A percentile compares a stretch with the other conserved stretches of the same genome.
phyloP scores from a whole-genome alignment of 2,329 filamentous ascomycete species.

The Hysterium pulicare region DNA sequence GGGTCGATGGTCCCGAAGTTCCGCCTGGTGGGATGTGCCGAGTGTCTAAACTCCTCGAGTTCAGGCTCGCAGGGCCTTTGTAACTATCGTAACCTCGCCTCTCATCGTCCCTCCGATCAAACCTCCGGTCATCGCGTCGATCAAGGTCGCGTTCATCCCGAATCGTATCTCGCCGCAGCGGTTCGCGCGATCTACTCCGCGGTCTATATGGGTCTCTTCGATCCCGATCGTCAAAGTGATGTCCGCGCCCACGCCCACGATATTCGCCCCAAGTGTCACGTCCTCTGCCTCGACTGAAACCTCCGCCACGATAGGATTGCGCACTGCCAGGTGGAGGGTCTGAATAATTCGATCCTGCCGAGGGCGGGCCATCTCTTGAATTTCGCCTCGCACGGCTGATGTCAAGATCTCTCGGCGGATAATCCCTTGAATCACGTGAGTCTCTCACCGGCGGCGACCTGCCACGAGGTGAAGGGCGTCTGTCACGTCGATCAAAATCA shows the following conservation, averaged over 20 bases:
- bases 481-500: constrained; percentile 53
- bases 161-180: constrained; percentile 42
- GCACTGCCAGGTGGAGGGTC: constrained; percentile 60
- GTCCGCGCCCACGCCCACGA: constrained; percentile 44
- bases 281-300: constrained; percentile 50
- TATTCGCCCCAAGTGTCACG: constrained; percentile 38
- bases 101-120: constrained; percentile 44
- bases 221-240: constrained; percentile 49
- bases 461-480: constrained; percentile 60
- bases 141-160: constrained; percentile 40
- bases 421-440: constrained; percentile 60
- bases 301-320: constrained; percentile 52
- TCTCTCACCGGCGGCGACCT: constrained; percentile 59
- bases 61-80: constrained; percentile 31
- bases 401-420: constrained; percentile 60
- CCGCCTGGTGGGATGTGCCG: constrained; percentile 24
- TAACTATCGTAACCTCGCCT: constrained; percentile 41
- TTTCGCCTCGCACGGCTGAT: constrained; percentile 64
- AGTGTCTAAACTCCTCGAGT: constrained; percentile 29
- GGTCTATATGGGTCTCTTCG: constrained; percentile 56
- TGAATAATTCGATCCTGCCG: constrained; percentile 67
- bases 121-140: constrained; percentile 41
- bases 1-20: constrained; percentile 28
- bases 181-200: constrained; percentile 64
- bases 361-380: constrained; percentile 70